Percentiles rank a stretch among this genome's conserved stretches.
Conservation (phyloP, 2,329 filamentous ascomycete species). For the Penicillium sp. region DNA sequence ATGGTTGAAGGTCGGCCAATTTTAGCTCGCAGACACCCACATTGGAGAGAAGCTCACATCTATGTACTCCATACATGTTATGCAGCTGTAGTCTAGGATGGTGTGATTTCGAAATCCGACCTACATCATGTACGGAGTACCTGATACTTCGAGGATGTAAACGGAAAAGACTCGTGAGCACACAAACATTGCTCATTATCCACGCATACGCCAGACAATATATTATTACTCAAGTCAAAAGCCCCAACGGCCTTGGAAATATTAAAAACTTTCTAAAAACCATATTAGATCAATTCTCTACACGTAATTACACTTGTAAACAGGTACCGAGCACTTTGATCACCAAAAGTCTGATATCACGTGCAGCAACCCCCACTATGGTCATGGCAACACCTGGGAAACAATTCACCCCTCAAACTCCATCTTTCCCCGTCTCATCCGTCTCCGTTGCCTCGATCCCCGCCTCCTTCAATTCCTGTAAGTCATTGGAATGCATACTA, state of each 20-base stretch:
- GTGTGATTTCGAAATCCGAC: not conserved
- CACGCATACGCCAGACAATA: not conserved
- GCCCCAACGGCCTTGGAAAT: not conserved
- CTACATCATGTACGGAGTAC: not conserved
- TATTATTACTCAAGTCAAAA: not conserved
- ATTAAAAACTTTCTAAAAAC: not conserved
- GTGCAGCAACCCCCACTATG: slow-evolving; percentile 29
- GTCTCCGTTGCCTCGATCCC: slow-evolving; percentile 14
- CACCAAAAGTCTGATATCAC: slow-evolving; percentile 20
- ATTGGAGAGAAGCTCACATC: slow-evolving; percentile 6
- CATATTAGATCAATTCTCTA: not conserved
- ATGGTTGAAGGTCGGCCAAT: slow-evolving; percentile 17
- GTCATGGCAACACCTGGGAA: slow-evolving; percentile 32
- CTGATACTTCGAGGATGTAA: not conserved
- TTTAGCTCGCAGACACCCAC: slow-evolving; percentile 12
- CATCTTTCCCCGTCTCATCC: slow-evolving; percentile 19
- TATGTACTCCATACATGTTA: not conserved
- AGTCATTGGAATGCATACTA: slow-evolving; percentile 1
- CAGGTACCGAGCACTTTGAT: slow-evolving; percentile 10
- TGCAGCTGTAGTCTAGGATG: not conserved
- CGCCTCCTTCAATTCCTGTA: slow-evolving; percentile 7
- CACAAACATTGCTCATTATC: not conserved
- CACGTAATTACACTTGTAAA: not conserved
- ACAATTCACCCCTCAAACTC: slow-evolving; percentile 35
- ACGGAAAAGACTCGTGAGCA: not conserved